Conservation (phyloP, 2,329 filamentous ascomycete genomes). For the Phaeosphaeria sp. region DNA sequence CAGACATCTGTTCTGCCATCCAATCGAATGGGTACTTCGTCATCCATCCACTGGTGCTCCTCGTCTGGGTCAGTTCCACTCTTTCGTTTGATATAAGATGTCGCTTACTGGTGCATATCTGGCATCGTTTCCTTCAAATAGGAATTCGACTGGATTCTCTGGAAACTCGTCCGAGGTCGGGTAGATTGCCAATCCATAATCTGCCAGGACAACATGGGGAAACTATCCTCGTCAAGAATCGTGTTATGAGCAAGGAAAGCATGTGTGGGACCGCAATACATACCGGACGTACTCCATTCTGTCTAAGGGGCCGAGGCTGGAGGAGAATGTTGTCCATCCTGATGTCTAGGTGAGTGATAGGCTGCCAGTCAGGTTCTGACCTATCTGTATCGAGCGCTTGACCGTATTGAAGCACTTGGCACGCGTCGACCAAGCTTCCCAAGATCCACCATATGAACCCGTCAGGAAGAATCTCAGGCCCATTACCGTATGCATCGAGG, state of each 20-base stretch:
- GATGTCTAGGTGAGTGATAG: slow-evolving; percentile 3
- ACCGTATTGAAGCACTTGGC: not conserved
- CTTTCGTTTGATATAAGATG: not conserved
- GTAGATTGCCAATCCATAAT: not conserved
- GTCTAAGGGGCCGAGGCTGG: not conserved
- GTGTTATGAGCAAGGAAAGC: not conserved
- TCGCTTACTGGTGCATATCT: not conserved
- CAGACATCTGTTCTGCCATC: slow-evolving; percentile 6
- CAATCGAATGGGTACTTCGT: not conserved
- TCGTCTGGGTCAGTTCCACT: not conserved
- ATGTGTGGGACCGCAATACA: not conserved
- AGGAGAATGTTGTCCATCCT: not conserved
- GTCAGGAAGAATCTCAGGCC: not conserved
- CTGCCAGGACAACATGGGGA: not conserved
- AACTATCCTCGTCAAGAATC: not conserved
- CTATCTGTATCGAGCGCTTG: not conserved
- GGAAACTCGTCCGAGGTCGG: not conserved
- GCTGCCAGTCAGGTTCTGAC: not conserved
- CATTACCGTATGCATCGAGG: not conserved
- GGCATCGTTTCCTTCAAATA: not conserved
- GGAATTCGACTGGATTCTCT: not conserved
- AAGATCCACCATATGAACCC: slow-evolving; percentile 1
- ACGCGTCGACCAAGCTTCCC: not conserved
- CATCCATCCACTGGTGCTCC: not conserved
- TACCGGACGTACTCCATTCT: not conserved